Base-by-base conservation (phyloP, 306 rosid genomes). In the Sphenostylis stenocarpa region DNA sequence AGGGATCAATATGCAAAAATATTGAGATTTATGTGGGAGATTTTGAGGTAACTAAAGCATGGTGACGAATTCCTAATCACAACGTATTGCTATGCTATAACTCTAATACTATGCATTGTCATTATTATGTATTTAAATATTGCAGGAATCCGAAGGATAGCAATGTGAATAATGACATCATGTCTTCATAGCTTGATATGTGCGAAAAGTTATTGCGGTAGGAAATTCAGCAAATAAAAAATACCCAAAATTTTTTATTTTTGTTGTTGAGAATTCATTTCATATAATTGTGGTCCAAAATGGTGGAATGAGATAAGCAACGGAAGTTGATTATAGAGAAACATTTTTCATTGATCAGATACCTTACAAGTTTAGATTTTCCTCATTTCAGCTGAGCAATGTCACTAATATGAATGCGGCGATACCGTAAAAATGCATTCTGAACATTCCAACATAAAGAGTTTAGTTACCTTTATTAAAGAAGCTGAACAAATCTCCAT, bases 261-360 rank as follows among this genome's bases (percentile, higher is more conserved):
- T 69, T 34, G 33, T 19, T 33, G 66, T 29, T 58, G 66, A 10
- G 61, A 68, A 29, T 67, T 74, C 16, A 62, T 62, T 62, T 62
- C 61, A 47, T 82, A 80, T 45, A 72, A 39, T 72, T 75, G 91
- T 90, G 91, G 92, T 80, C 89, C 87, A 86, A 64, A 84, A 74
- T 76, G 68, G 53, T 61, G 43, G 73, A 76, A 45, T 44, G 24
- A 29, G 58, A 69, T 63, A 67, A 69, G 67, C 69, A 78, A 75
- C 51, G 60, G 78, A 86, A 73, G 86, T 86, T 77, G 78, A 74
- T 48, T 62, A 41, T 56, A 70, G 34, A 26, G 12, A 55, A 63
- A 47, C 62, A 23, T 53, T 39, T 70, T 75, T 67, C 82, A 53
- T 71, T 6, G 70, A 28, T 48, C 66, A 66, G 65, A 62, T 29